These are phyloP conservation scores for Apiotrichum porosum DNA, from an alignment of 1,284 basidiomycete genomes.

Conservation along the genomic window DNA sequence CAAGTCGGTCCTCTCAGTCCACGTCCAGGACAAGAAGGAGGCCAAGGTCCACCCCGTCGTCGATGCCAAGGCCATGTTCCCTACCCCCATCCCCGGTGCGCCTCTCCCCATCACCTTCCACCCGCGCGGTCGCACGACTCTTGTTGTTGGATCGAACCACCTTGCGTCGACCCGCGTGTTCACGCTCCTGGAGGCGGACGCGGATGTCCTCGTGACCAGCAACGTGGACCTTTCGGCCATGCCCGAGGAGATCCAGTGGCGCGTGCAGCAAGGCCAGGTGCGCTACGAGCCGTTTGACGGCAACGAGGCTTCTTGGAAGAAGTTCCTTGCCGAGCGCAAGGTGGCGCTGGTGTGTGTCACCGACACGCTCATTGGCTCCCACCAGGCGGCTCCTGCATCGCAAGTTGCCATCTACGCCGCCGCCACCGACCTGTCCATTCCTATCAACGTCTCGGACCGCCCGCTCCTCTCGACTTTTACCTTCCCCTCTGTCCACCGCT, in stretches of 20 bases:
- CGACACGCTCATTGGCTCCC: conserved; percentile 54
- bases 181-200: conserved; percentile 75
- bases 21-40: not conserved
- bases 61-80: conserved; percentile 23
- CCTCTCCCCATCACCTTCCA: conserved; percentile 76
- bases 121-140: conserved; percentile 52
- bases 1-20: not conserved
- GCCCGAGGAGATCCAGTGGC: conserved; percentile 69
- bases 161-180: conserved; percentile 78
- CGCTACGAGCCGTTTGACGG: conserved; percentile 47
- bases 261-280: conserved; percentile 58
- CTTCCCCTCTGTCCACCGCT: conserved; percentile 82
- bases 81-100: conserved; percentile 54
- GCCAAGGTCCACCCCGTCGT: not conserved
- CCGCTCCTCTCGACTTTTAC: conserved; percentile 84
- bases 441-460: conserved; percentile 81
- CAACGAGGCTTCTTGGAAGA: conserved; percentile 6
- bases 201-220: conserved; percentile 62
- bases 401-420: conserved; percentile 59
- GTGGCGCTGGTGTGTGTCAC: conserved; percentile 68
- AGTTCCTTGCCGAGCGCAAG: conserved; percentile 11
- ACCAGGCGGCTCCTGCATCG: conserved; percentile 48
- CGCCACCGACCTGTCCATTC: conserved; percentile 61
- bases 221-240: conserved; percentile 45
- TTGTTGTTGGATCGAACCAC: conserved; percentile 70